Evolutionary conservation across 257 asterid genomes (phyloP), one percentile per base, ranked within the genome.

Genomic region (Petrea volubilis): DNA sequence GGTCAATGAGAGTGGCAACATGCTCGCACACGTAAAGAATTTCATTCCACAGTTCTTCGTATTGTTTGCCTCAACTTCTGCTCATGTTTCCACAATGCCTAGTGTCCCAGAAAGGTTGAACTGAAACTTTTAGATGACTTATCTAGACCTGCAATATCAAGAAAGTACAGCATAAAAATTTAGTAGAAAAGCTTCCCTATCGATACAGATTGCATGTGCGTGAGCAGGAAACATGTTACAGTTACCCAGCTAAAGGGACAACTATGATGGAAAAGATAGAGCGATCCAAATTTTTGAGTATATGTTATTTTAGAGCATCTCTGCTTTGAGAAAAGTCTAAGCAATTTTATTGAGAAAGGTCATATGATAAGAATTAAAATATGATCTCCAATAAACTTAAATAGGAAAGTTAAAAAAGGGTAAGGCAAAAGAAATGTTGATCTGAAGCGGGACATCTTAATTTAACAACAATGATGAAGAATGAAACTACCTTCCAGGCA

Each of bases 401-500:
- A 3, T 15, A 23, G 21, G 60, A 12, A 57, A 41, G 28, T 64
- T 1, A 17, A 25, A 23, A 62, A 12, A 59, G 15, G 62, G 14
- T 0, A 27, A 58, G 63, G 20, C 53, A 44, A 63, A 58, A 41
- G 11, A 58, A 57, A n/a, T 31, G 28, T 61, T 36, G 6, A 4
- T 36, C 34, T 34, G 18, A 43, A 60, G 68, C 60, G 60, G 34
- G 34, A 47, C 47, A 27, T 17, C 34, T 17, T 20, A 33, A 52
- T 27, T 51, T 43, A 44, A 23, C 60, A 65, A 65, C 20, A 9
- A 72, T 9, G 7, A 46, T 5, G 28, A 57, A 36, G 51, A 64
- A 64, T 1, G 36, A 43, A 28, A n/a, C 46, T 53, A 70, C 77
- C 74, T 71, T 29, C 28, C 31, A 17, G 36, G 8, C 13, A 50